phyloP scores from a whole-genome alignment of 2,329 filamentous ascomycete genomes.

The Talaromyces atroroseus region DNA sequence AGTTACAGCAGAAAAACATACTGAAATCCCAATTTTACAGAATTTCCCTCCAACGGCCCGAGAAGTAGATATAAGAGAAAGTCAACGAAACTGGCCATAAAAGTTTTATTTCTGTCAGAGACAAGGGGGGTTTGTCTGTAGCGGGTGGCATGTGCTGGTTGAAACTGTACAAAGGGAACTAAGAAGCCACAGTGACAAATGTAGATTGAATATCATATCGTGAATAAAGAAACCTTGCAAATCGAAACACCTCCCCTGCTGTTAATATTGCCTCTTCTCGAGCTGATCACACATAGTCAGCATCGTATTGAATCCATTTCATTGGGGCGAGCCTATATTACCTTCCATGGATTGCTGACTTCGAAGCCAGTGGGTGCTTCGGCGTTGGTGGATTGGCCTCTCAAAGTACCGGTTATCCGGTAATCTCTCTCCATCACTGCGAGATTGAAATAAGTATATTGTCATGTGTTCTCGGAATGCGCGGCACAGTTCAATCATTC shows the following conservation, averaged over 20 bases:
- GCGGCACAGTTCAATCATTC: conserved; percentile 19
- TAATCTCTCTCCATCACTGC: conserved; percentile 63
- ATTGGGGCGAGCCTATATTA: conserved; percentile 31
- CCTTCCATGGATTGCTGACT: conserved; percentile 63
- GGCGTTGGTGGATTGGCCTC: conserved; percentile 57
- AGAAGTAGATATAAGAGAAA: neutral
- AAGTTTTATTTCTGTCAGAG: neutral
- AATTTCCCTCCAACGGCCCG: neutral
- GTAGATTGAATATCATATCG: conserved; percentile 6
- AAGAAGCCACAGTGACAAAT: neutral
- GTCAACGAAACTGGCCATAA: neutral
- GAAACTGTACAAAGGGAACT: conserved; percentile 9
- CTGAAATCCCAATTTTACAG: neutral
- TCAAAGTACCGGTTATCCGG: conserved; percentile 55
- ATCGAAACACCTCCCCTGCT: conserved; percentile 1
- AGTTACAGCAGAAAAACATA: neutral
- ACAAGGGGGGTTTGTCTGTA: neutral
- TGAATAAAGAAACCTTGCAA: conserved; percentile 8
- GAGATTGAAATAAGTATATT: neutral
- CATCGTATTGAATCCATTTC: neutral
- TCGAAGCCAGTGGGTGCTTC: conserved; percentile 59
- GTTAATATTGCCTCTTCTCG: conserved; percentile 37
- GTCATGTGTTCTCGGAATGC: conserved; percentile 7
- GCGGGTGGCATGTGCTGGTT: neutral
- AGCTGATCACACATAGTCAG: conserved; percentile 27